Conservation (phyloP, 2,329 filamentous ascomycete genomes). For the Verticillium longisporum region DNA sequence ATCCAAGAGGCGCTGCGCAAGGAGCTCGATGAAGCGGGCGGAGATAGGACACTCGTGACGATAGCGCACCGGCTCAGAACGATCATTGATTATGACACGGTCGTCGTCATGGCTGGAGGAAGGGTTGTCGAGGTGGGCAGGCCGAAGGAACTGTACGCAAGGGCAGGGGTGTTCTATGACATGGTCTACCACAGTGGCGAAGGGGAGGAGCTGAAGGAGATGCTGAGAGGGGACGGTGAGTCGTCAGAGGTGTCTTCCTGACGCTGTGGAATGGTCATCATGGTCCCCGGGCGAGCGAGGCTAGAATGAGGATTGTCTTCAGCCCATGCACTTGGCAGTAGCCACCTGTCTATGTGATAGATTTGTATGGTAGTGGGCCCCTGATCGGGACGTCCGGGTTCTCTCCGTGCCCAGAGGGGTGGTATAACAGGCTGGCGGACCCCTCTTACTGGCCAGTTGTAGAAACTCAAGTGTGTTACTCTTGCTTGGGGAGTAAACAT, state of each 20-base stretch:
- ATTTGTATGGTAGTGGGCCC: not conserved
- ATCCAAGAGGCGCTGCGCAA: slow-evolving; percentile 45
- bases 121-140: slow-evolving; percentile 46
- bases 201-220: slow-evolving; percentile 34
- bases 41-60: slow-evolving; percentile 46
- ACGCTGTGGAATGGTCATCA: not conserved
- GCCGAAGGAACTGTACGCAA: slow-evolving; percentile 37
- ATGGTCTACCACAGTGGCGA: slow-evolving; percentile 51
- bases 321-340: not conserved
- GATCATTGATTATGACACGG: slow-evolving; percentile 52
- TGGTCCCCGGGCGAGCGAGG: not conserved
- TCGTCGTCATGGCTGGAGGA: slow-evolving; percentile 50
- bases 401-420: not conserved
- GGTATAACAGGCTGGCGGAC: not conserved
- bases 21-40: slow-evolving; percentile 36
- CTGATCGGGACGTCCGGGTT: not conserved
- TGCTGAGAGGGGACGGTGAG: slow-evolving; percentile 17
- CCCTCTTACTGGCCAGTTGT: not conserved
- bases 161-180: slow-evolving; percentile 41
- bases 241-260: not conserved
- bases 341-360: not conserved
- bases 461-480: not conserved
- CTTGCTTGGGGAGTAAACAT: not conserved
- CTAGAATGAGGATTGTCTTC: not conserved
- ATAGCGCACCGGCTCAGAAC: slow-evolving; percentile 52